Evolutionary conservation across 2,329 filamentous ascomycete genomes (phyloP), one percentile per base, ranked within the genome.

Genomic region (Fusarium nurragi): DNA sequence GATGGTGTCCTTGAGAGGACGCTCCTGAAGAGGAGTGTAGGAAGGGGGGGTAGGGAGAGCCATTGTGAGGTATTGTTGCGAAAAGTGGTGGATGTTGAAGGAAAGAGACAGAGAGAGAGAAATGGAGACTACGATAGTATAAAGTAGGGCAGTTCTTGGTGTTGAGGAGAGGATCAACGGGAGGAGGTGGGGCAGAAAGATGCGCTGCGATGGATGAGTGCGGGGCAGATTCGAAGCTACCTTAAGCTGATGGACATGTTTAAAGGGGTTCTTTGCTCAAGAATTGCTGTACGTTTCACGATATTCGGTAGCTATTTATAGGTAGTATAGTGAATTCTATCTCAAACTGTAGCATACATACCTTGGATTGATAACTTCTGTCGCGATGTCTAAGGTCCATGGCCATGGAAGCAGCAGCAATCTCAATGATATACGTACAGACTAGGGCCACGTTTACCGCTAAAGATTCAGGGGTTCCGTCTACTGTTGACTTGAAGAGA

Each of bases 1-100:
- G 79, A 99, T 91, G 67, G 94, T 98, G 84, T 95, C 93, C 82
- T 94, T 92, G 78, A 97, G 81, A 39, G 92, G 92, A 70, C 95
- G 92, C 73, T 94, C 84, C 77, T 90, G 86, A 68, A 98, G 87
- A 64, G 93, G 87, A 54, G 93, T 90, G 79, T 89, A 91, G 37
- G 76, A 71, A 67, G 80, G 76, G 28, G 69, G 70, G 16, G 52
- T n/a, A 16, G 32, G 21, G 21, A 68, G 67, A 65, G 78, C 77
- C 83, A 85, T 85, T 68, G 54, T 75, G 64, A 60, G 54, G 11
- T 13, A 10, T 9, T 55, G 48, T 23, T 41, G 39, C 47, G 30
- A 40, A 39, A 16, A 23, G 11, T 25, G 28, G 14, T 25, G 26
- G 21, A 49, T 41, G 52, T 51, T 50, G 57, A 38, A 14, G 39